Base-by-base conservation (phyloP, 2,329 filamentous ascomycete genomes). In the Berkeleyomyces basicola region DNA sequence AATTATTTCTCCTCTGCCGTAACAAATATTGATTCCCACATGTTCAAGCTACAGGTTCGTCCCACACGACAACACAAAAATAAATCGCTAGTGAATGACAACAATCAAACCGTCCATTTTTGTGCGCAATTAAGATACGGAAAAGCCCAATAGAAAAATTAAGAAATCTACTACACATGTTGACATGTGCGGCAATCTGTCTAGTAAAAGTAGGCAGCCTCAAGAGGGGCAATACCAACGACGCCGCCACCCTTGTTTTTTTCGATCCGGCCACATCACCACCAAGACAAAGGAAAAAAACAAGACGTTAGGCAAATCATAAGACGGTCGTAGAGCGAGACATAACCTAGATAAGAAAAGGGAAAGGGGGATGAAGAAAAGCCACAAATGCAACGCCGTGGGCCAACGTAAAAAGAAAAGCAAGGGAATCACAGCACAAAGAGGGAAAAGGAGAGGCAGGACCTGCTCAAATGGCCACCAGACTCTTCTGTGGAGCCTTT, bases 311-410 rank as follows among this genome's bases (percentile, higher is more conserved):
- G 31, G 51, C 51, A 55, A 55, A 39, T 14, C 46, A 49, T 10
- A 49, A 9, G 16, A 7, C 16, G 43, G n/a, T 7, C 31, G 44
- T 47, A 10, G 16, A 58, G 59, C n/a, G 36, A 51, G 16, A 37
- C 10, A 33, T 46, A 16, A 7, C 39, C 16, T 43, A 44, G 23
- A 40, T 46, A 47, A 4, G 43, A 36, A 61, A 64, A 49, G 53
- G 7, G 36, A 62, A 59, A 61, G 55, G 33, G 61, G 47, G 33
- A 55, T 55, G 39, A 61, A 55, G 33, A 44, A 47, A 59, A 65
- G 61, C 58, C 58, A 59, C 53, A 42, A 62, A 62, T 37, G 61
- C 42, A 65, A 65, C 61, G 53, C 64, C 64, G 63, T 55, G 33
- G 33, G 40, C 58, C 37, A 49, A 23, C 23, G 39, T 39, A 64